Evolutionary conservation across 192 early-diverging fungal species (phyloP), one percentile per base, ranked within the genome.

Genomic region (Coemansia erecta): DNA sequence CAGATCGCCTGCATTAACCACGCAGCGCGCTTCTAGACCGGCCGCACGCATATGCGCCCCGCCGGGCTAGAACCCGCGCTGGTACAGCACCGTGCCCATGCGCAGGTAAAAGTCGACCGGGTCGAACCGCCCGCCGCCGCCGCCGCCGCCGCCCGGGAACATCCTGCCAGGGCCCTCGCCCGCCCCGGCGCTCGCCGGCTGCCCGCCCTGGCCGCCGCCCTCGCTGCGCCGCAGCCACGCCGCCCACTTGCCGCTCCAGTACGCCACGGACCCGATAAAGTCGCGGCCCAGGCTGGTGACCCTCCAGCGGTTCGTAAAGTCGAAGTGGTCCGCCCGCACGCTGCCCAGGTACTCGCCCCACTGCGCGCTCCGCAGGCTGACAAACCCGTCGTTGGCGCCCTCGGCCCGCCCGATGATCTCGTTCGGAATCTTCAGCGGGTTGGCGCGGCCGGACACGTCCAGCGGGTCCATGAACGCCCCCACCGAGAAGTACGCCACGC

Each of bases 381-480:
- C 95, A 55, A 98, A 74, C 8, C 95, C 95, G 73, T 98, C 95
- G 69, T 98, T 98, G 0, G 85, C 83, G 2, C 94, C 95, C 63
- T 95, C 95, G 11, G 83, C 82, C 14, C 76, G 72, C 33, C 82
- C 73, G 44, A 98, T 86, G 33, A 96, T 83, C 45, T 89, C 83
- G 64, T 90, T 85, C 8, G 94, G 87, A 22, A 93, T 85, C 17
- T 83, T 83, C 4, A 96, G 81, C 14, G 89, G 90, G 14, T 89
- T 86, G 55, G 87, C 82, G 28, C 83, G 77, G 8, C 83, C 83
- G 1, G 59, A 50, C 40, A 91, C 75, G 14, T 84, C 84, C n/a
- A 83, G 83, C 8, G 87, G 77, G 43, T 88, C 82, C 8, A 86
- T 85, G 14, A 81, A 73, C 1, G 90, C 90, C 19, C 91, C 92